Evolutionary conservation across 164 flowering plant genomes (phyloP).

Genomic region (Magnolia changhungtana): DNA sequence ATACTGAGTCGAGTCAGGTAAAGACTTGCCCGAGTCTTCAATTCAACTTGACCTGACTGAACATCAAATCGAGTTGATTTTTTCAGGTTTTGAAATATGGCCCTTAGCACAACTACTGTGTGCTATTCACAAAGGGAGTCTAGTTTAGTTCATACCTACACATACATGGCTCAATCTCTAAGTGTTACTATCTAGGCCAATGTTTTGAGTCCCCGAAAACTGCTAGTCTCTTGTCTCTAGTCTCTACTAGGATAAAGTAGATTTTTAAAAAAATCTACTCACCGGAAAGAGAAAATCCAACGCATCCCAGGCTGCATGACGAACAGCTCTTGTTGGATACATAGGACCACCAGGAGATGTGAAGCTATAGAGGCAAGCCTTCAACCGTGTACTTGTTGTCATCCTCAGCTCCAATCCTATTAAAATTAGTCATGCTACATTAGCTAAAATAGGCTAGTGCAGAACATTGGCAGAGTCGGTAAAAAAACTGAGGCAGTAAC

Average conservation of each 20-base stretch:
- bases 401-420: conserved; percentile 90
- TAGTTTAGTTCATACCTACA: too few species aligned
- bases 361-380: conserved; percentile 95
- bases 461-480: not conserved
- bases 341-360: conserved; percentile 99
- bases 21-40: too few species aligned
- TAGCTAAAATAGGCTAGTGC: not conserved
- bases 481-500: not conserved
- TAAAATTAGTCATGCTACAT: conserved; percentile 4
- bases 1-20: too few species aligned
- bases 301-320: conserved; percentile 97
- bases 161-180: too few species aligned
- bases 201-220: too few species aligned
- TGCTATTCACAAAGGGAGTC: too few species aligned
- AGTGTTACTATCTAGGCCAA: too few species aligned
- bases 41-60: too few species aligned
- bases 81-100: too few species aligned
- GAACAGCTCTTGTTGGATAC: conserved; percentile 98
- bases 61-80: too few species aligned
- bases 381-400: conserved; percentile 89
- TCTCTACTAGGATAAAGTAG: not conserved
- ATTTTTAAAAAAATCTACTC: conserved; percentile 27
- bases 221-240: not conserved
- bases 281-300: conserved; percentile 90
- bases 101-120: too few species aligned